Percentiles rank a stretch among this genome's conserved stretches.
Conservation (phyloP, 352 stramenopile species). For the Phytopythium sindhum region DNA sequence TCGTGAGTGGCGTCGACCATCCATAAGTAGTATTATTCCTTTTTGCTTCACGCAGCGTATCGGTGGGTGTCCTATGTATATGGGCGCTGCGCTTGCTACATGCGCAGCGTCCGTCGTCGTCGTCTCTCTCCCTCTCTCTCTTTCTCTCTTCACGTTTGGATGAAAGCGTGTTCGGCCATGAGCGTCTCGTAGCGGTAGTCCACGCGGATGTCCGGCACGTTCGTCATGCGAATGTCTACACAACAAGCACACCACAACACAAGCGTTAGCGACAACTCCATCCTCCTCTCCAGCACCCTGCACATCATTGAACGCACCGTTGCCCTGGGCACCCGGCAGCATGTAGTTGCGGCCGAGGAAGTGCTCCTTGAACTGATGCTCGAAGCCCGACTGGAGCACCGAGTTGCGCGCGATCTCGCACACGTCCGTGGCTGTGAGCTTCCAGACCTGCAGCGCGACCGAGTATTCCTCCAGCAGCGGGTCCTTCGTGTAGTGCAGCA, state of each 20-base stretch:
- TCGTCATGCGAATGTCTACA: constrained; percentile 92
- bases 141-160: constrained; percentile 43
- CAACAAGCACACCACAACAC: constrained; percentile 4
- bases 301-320: constrained; percentile 39
- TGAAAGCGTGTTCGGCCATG: constrained; percentile 64
- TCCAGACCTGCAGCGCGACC: constrained; percentile 92
- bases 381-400: constrained; percentile 98
- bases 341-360: constrained; percentile 94
- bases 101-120: too few species aligned
- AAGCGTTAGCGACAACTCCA: background rate
- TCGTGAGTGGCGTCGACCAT: background rate
- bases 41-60: background rate
- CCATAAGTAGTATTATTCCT: constrained; percentile 4
- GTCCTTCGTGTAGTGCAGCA: constrained; percentile 99
- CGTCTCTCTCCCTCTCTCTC: constrained; percentile 6
- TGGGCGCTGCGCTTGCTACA: background rate
- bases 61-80: background rate
- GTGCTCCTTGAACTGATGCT: constrained; percentile 97
- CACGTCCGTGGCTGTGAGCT: constrained; percentile 95
- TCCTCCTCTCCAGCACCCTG: background rate
- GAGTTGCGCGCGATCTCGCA: constrained; percentile 98
- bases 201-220: constrained; percentile 92
- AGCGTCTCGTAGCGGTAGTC: constrained; percentile 88
- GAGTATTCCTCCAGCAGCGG: constrained; percentile 96
- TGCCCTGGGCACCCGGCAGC: constrained; percentile 61